A percentile compares a stretch with the other conserved stretches of the same genome.
Evolutionary conservation across 176 grass and related monocot genomes (phyloP).

Genomic region (Pharus latifolius): DNA sequence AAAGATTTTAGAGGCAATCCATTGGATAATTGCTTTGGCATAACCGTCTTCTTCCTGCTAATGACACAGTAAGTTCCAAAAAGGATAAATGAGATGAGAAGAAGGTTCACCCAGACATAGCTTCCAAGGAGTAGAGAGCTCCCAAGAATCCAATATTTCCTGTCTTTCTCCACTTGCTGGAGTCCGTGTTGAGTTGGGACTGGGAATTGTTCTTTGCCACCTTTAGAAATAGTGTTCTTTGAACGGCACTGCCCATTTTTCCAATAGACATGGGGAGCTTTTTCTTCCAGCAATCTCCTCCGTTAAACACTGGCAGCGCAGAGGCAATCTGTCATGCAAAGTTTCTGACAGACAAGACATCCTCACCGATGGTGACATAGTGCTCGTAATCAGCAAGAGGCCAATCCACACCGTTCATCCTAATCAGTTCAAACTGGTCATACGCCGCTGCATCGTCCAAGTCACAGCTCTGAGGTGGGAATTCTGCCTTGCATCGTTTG

Average conservation of each 20-base stretch:
- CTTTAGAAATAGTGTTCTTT: constrained; percentile 18
- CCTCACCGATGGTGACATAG: neutral
- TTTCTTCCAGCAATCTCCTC: constrained; percentile 25
- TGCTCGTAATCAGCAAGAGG: constrained; percentile 16
- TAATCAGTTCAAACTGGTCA: neutral
- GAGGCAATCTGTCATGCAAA: constrained; percentile 27
- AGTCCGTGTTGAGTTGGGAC: neutral
- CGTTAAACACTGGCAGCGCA: constrained; percentile 3
- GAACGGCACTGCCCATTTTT: neutral
- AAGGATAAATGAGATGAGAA: neutral
- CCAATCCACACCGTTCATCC: constrained; percentile 5
- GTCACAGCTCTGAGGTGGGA: constrained; percentile 1
- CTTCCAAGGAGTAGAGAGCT: constrained; percentile 1
- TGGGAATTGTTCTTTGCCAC: neutral
- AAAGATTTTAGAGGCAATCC: constrained; percentile 15
- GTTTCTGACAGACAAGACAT: neutral
- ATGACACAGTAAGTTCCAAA: neutral
- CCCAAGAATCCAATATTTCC: neutral
- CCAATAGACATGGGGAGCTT: constrained; percentile 38
- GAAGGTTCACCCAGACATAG: constrained; percentile 2
- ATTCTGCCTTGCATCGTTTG: constrained; percentile 22
- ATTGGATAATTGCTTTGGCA: neutral
- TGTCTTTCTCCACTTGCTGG: neutral
- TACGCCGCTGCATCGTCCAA: neutral
- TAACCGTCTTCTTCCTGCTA: neutral